A percentile compares a stretch with the other conserved stretches of the same genome.
Conservation (phyloP, 805 yeast species). For the Candida peoriensis region DNA sequence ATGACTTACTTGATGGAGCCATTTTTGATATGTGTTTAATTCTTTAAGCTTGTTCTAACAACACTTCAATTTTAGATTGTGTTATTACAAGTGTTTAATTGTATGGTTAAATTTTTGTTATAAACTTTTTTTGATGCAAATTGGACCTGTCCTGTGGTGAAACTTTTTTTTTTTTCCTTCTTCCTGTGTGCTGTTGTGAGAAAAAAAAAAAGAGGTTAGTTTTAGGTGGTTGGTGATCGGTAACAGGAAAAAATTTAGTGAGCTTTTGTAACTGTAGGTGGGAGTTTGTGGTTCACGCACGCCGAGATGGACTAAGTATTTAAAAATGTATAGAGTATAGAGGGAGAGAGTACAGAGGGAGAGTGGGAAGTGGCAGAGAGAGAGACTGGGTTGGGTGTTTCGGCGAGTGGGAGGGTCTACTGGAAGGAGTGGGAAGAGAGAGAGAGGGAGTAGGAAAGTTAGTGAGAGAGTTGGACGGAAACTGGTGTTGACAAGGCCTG, state of each 20-base stretch:
- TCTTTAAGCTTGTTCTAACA: constrained; percentile 1
- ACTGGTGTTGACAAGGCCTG: too few species aligned
- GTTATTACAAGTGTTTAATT: too few species aligned
- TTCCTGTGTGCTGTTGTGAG: too few species aligned
- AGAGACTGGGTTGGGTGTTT: neutral
- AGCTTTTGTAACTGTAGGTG: neutral
- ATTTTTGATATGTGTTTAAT: constrained; percentile 24
- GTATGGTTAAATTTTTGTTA: constrained; percentile 1
- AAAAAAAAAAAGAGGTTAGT: constrained; percentile 4
- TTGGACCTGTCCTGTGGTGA: too few species aligned
- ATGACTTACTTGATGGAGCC: constrained; percentile 44
- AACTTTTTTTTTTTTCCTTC: too few species aligned
- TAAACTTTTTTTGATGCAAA: too few species aligned
- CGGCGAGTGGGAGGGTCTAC: too few species aligned
- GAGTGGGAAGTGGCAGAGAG: neutral
- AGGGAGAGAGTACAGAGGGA: neutral
- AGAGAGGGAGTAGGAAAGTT: too few species aligned
- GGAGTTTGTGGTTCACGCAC: neutral
- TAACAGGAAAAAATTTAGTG: neutral
- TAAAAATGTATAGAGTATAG: neutral
- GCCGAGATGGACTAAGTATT: neutral
- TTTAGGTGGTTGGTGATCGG: too few species aligned
- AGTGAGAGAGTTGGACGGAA: too few species aligned
- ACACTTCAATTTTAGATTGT: constrained; percentile 1
- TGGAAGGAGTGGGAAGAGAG: too few species aligned